phyloP scores from a whole-genome alignment of 257 asterid genomes.

The Plantago ovata region DNA sequence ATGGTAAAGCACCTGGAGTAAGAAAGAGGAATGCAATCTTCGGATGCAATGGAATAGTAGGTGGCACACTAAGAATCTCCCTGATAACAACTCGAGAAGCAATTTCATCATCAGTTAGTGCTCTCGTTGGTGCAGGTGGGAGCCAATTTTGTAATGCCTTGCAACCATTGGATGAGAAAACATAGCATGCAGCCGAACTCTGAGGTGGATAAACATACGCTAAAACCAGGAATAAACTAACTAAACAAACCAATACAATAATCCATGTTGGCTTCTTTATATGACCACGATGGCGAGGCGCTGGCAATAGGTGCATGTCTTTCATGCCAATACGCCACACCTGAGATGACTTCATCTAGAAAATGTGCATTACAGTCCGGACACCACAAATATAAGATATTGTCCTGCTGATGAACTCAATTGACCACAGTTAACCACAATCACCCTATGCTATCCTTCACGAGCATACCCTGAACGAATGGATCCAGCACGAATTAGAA shows the following conservation, averaged over 20 bases:
- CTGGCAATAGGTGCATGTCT: slow-evolving; percentile 63
- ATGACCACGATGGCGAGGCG: slow-evolving; percentile 79
- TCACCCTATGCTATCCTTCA: slow-evolving; percentile 19
- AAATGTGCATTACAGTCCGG: slow-evolving; percentile 29
- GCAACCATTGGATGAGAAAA: slow-evolving; percentile 81
- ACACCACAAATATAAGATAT: slow-evolving; percentile 17
- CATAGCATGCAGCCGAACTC: slow-evolving; percentile 75
- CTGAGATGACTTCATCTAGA: slow-evolving; percentile 69
- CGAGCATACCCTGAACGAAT: slow-evolving; percentile 16
- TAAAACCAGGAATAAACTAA: slow-evolving; percentile 75
- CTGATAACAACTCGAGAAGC: slow-evolving; percentile 79
- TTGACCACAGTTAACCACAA: slow-evolving; percentile 14
- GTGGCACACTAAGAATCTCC: slow-evolving; percentile 68
- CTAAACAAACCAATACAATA: slow-evolving; percentile 73
- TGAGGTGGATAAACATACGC: slow-evolving; percentile 90
- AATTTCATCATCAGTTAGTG: slow-evolving; percentile 74
- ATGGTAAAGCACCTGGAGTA: slow-evolving; percentile 95
- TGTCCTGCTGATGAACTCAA: slow-evolving; percentile 19
- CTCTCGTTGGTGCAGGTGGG: slow-evolving; percentile 82
- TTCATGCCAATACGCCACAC: slow-evolving; percentile 89
- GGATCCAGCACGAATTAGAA: slow-evolving; percentile 20
- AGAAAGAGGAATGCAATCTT: slow-evolving; percentile 90
- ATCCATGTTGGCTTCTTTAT: slow-evolving; percentile 94
- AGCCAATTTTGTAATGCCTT: slow-evolving; percentile 68
- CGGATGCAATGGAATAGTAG: slow-evolving; percentile 39